A percentile compares a stretch with the other conserved stretches of the same genome.
Conservation (phyloP, 768 basidiomycete species). For the Leucogyrophana mollusca region DNA sequence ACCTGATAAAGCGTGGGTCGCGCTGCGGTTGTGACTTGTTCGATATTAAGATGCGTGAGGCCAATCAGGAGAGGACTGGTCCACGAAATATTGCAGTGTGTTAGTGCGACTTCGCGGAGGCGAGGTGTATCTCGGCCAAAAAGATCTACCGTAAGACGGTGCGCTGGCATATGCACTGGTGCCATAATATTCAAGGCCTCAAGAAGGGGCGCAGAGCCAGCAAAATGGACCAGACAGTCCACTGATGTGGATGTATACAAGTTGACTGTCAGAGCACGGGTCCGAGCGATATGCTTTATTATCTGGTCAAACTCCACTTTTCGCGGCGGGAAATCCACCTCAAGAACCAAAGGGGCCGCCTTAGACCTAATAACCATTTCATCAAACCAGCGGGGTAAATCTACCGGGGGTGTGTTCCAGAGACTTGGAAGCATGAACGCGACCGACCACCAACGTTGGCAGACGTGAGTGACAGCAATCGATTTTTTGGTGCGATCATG, state of each 20-base stretch:
- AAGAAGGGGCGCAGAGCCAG: neutral
- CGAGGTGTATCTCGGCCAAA: slow-evolving; percentile 27
- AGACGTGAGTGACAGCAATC: neutral
- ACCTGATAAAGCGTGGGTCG: slow-evolving; percentile 29
- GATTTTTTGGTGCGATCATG: no score
- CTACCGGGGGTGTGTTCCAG: slow-evolving; percentile 34
- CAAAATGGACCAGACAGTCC: neutral
- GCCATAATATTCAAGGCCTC: slow-evolving; percentile 12
- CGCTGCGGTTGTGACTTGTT: slow-evolving; percentile 15
- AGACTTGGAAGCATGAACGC: slow-evolving; percentile 35
- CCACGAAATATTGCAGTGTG: slow-evolving; percentile 31
- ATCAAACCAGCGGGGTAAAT: slow-evolving; percentile 30
- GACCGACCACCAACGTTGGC: slow-evolving; percentile 35
- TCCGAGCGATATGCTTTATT: slow-evolving; percentile 23
- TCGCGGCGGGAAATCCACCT: slow-evolving; percentile 10
- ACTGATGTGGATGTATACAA: neutral
- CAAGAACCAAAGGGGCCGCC: slow-evolving; percentile 23
- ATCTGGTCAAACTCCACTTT: slow-evolving; percentile 13
- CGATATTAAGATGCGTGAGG: slow-evolving; percentile 33
- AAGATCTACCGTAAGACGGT: slow-evolving; percentile 26
- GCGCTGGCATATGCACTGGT: slow-evolving; percentile 13
- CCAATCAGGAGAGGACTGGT: slow-evolving; percentile 27
- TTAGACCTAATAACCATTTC: slow-evolving; percentile 44
- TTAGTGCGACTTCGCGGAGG: slow-evolving; percentile 30
- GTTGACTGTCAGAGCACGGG: neutral